Evolutionary conservation across 495 filamentous ascomycete genomes (phyloP).

Genomic region (Diplogelasinospora grovesii): DNA sequence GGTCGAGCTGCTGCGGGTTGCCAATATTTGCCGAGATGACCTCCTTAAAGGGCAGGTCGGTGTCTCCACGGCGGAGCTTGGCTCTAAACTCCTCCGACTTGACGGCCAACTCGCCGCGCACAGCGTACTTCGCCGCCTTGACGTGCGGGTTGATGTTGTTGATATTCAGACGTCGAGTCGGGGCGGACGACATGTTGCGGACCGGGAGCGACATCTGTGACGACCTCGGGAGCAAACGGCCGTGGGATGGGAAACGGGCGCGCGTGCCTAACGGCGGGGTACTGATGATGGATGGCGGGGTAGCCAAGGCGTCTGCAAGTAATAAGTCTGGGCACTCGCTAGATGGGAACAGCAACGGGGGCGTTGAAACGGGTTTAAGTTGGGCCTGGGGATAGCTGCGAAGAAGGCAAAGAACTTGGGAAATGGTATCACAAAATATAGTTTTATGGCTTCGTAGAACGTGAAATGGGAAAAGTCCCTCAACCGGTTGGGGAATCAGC

Average conservation of each 20-base stretch:
- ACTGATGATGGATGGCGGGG: conserved; percentile 17
- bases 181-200: conserved; percentile 28
- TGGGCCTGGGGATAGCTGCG: too few relatives aligned
- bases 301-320: conserved; percentile 10
- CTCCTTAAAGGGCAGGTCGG: conserved; percentile 75
- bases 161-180: conserved; percentile 56
- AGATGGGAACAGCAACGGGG: too few relatives aligned
- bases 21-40: conserved; percentile 98
- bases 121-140: conserved; percentile 83
- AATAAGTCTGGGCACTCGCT: too few relatives aligned
- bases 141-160: conserved; percentile 90
- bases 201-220: conserved; percentile 5
- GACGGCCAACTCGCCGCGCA: conserved; percentile 88
- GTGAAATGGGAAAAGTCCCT: too few relatives aligned
- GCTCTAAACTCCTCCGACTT: conserved; percentile 84
- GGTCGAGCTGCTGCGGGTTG: conserved; percentile 96
- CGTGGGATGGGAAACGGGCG: neutral
- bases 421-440: too few relatives aligned
- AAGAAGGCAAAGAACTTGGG: too few relatives aligned
- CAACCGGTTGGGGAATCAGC: neutral
- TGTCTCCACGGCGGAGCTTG: conserved; percentile 43
- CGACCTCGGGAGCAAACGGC: neutral
- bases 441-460: too few relatives aligned
- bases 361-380: too few relatives aligned
- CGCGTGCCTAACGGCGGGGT: conserved; percentile 10